Percentiles rank a stretch among this genome's conserved stretches.
phyloP scores from a whole-genome alignment of 2,329 filamentous ascomycete genomes.

The Colletotrichum camelliae region DNA sequence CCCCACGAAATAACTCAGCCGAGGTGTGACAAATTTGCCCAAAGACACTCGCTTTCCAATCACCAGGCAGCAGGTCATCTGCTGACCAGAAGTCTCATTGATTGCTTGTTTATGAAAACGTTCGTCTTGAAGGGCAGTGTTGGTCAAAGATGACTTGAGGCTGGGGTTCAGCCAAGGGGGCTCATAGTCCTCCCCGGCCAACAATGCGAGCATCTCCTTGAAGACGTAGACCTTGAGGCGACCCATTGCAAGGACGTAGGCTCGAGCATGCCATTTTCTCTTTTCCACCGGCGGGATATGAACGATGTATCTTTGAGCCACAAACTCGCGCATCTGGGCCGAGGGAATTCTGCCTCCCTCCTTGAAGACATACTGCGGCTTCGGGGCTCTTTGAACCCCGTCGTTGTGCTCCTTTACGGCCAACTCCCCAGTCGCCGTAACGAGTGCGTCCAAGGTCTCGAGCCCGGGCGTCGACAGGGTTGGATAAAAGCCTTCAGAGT shows the following conservation, averaged over 20 bases:
- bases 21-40: constrained; percentile 38
- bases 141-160: constrained; percentile 39
- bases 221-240: constrained; percentile 43
- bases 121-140: constrained; percentile 41
- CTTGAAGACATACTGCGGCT: constrained; percentile 31
- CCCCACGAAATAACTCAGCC: constrained; percentile 37
- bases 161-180: constrained; percentile 41
- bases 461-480: constrained; percentile 31
- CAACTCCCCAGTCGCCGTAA: constrained; percentile 32
- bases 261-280: constrained; percentile 41
- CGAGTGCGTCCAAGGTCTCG: constrained; percentile 32
- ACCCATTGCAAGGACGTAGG: constrained; percentile 40
- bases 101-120: constrained; percentile 33
- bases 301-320: constrained; percentile 42
- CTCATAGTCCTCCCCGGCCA: constrained; percentile 38
- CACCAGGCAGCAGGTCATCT: constrained; percentile 31
- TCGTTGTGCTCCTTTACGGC: constrained; percentile 5
- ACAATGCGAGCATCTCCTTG: constrained; percentile 38
- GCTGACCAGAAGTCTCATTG: constrained; percentile 40
- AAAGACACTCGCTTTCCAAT: constrained; percentile 39
- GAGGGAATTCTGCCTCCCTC: constrained; percentile 40
- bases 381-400: background rate
- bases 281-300: constrained; percentile 33
- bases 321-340: constrained; percentile 40
- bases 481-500: constrained; percentile 22